phyloP scores from a whole-genome alignment of 768 basidiomycete genomes.

The Tubosaeta sp. region DNA sequence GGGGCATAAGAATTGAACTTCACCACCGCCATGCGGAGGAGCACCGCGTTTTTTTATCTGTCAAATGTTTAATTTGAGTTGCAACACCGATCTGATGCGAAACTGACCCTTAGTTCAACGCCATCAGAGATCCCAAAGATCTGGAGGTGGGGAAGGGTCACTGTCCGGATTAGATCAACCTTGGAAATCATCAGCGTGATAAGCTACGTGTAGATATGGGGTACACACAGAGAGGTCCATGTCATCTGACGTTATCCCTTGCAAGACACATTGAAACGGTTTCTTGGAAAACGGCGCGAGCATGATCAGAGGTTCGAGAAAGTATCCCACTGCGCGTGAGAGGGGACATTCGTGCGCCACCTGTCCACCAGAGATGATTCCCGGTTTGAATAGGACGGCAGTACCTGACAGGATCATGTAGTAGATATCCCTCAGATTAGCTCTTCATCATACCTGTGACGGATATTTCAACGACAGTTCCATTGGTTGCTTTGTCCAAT shows the following conservation, averaged over 20 bases:
- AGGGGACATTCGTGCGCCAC: slow-evolving; percentile 84
- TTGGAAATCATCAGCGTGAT: slow-evolving; percentile 27
- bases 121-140: slow-evolving; percentile 88
- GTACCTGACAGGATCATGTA: slow-evolving; percentile 57
- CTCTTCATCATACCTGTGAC: slow-evolving; percentile 66
- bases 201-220: slow-evolving; percentile 7
- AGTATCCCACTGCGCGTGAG: slow-evolving; percentile 90
- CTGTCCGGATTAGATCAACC: slow-evolving; percentile 88
- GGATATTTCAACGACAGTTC: slow-evolving; percentile 91
- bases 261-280: slow-evolving; percentile 73
- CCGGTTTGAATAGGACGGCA: slow-evolving; percentile 86
- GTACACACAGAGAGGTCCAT: slow-evolving; percentile 79
- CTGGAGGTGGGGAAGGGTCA: slow-evolving; percentile 87
- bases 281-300: slow-evolving; percentile 92
- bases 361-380: slow-evolving; percentile 80
- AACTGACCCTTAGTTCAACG: slow-evolving; percentile 74
- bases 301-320: slow-evolving; percentile 85
- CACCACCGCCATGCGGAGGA: slow-evolving; percentile 87
- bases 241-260: slow-evolving; percentile 90
- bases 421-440: background rate
- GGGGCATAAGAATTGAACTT: slow-evolving; percentile 91
- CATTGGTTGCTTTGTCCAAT: slow-evolving; percentile 89
- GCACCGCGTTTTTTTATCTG: slow-evolving; percentile 95
- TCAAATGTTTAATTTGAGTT: background rate
- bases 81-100: background rate